Base-by-base conservation (phyloP, 306 rosid genomes). In the Inga leiocalycina region DNA sequence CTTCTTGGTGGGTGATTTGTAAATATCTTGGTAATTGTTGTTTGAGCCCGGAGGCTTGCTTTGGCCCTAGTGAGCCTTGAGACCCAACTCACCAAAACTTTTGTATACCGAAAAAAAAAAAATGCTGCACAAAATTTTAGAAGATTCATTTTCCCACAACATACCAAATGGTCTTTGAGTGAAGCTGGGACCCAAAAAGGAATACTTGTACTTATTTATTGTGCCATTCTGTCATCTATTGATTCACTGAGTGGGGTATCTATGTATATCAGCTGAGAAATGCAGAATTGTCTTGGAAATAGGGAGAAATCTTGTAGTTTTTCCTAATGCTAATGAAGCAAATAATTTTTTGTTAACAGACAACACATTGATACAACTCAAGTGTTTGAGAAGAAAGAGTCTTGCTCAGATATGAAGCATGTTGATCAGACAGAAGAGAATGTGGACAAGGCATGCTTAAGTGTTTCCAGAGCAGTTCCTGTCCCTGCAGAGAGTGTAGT, bases 361-460 rank as follows among this genome's bases (percentile, higher is more conserved):
- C 97, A 94, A 64, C 99, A 97, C 82, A 84, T 92, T 39, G 97
- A 92, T 82, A 81, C 93, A 65, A 86, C 87, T 85, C 97, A 90
- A 91, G 93, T 93, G 81, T 86, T 93, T 44, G 94, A 94, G 89
- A 92, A 94, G 90, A 84, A 91, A 0, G 97, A 91, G 88, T 90
- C 97, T 79, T 87, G 94, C 89, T 89, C 97, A 45, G 96, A 90
- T 80, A 97, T 98, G 43, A 97, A 97, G 89, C 98, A 91, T 32
- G 93, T 94, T 27, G 99, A 97, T 80, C 90, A 86, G 30, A 91
- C 95, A 0, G 91, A 90, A 3, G 97, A 88, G 83, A 94, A 97
- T 83, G 99, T 97, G 80, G 99, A 97, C 79, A 97, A 97, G 87
- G 99, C 99, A 71, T 97, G 99, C 88, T 88, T 97, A 66, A 94